These are phyloP conservation scores for Podaxis carcinomalis DNA, from an alignment of 768 basidiomycete genomes.

Conservation along the genomic window DNA sequence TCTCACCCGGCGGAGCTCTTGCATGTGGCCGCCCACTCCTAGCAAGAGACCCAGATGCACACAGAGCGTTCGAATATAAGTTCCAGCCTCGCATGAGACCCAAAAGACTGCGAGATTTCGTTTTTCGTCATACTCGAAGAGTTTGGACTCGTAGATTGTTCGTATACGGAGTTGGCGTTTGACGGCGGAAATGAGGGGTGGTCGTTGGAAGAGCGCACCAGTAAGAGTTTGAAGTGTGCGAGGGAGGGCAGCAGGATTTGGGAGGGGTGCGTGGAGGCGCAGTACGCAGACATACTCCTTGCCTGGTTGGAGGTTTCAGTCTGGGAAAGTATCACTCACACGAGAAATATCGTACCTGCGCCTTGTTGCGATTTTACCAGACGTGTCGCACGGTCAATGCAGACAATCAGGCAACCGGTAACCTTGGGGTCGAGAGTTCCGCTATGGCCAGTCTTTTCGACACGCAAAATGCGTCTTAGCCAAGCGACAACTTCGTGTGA, in stretches of 20 bases:
- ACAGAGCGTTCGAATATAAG: constrained; percentile 94
- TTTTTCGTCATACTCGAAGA: constrained; percentile 96
- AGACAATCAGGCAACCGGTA: constrained; percentile 97
- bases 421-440: constrained; percentile 99
- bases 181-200: constrained; percentile 97
- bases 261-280: constrained; percentile 80
- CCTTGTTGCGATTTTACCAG: constrained; percentile 98
- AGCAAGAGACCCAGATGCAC: constrained; percentile 93
- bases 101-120: constrained; percentile 96
- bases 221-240: constrained; percentile 95
- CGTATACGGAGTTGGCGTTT: constrained; percentile 97
- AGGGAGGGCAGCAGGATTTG: constrained; percentile 81
- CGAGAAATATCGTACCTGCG: constrained; percentile 58
- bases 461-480: constrained; percentile 93
- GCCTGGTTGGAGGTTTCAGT: constrained; percentile 38
- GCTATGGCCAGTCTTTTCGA: constrained; percentile 98
- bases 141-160: constrained; percentile 93
- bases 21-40: constrained; percentile 99
- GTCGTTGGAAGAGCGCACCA: constrained; percentile 97
- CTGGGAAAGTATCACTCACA: background rate
- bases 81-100: constrained; percentile 98
- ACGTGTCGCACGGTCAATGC: constrained; percentile 97
- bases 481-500: constrained; percentile 99
- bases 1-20: constrained; percentile 91
- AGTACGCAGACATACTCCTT: constrained; percentile 99